Conservation (phyloP, 148 eudicot species). For the Nepenthes gracilis region DNA sequence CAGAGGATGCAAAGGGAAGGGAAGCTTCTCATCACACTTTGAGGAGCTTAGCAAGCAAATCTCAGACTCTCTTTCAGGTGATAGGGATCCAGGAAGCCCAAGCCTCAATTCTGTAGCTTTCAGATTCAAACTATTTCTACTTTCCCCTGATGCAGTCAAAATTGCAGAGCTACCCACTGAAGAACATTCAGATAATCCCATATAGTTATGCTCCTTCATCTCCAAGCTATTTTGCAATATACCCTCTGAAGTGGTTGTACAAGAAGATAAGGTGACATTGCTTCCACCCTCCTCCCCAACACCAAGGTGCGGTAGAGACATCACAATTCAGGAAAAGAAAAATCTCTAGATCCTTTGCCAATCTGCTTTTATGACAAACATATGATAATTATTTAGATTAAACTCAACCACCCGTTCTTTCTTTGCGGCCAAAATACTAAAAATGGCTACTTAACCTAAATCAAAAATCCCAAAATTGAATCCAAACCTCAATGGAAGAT, state of each 20-base stretch:
- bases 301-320: constrained; percentile 2
- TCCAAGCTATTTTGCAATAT: background rate
- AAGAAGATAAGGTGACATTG: background rate
- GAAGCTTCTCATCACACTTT: constrained; percentile 30
- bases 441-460: too few relatives aligned
- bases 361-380: too few relatives aligned
- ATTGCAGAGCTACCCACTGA: constrained; percentile 38
- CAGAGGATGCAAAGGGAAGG: constrained; percentile 33
- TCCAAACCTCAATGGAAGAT: too few relatives aligned
- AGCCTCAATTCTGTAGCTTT: constrained; percentile 64
- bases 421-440: too few relatives aligned
- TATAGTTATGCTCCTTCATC: background rate
- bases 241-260: background rate
- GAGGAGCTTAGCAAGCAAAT: constrained; percentile 13
- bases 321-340: background rate
- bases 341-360: background rate
- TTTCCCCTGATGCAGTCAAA: constrained; percentile 22
- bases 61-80: constrained; percentile 32
- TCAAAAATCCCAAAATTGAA: too few relatives aligned
- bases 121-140: constrained; percentile 24
- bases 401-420: too few relatives aligned
- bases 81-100: constrained; percentile 51
- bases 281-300: background rate
- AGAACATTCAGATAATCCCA: constrained; percentile 3
- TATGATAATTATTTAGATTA: too few relatives aligned